Percentiles rank a stretch among this genome's conserved stretches.
Evolutionary conservation across 2,329 filamentous ascomycete genomes (phyloP).

Genomic region (Ophiostoma australiae): DNA sequence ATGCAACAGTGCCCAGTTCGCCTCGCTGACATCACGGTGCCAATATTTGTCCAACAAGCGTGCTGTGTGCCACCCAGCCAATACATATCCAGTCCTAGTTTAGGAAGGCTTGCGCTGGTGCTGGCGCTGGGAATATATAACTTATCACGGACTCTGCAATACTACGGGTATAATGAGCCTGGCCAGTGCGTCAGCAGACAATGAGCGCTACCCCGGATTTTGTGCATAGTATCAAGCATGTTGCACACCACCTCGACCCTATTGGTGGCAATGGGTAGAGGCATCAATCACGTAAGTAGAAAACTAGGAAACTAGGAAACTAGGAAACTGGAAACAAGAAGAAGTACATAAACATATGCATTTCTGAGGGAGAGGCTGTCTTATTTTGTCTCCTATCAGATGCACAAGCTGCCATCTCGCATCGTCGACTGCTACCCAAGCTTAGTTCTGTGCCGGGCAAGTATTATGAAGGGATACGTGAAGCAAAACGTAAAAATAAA

Average conservation of each 20-base stretch:
- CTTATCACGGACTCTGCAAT: not conserved
- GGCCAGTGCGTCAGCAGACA: not conserved
- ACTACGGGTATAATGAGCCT: not conserved
- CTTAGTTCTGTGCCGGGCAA: not conserved
- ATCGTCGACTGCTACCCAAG: not conserved
- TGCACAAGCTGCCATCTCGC: not conserved
- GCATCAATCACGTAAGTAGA: not conserved
- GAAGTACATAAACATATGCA: not conserved
- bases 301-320: not conserved
- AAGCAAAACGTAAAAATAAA: not conserved
- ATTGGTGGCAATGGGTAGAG: not conserved
- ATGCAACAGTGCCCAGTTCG: not conserved
- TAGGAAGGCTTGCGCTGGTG: not conserved
- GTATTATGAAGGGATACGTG: not conserved
- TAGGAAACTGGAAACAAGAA: not conserved
- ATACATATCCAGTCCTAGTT: not conserved
- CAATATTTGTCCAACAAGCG: conserved; percentile 7
- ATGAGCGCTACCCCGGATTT: not conserved
- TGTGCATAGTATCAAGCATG: not conserved
- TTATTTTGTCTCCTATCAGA: not conserved
- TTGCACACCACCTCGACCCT: not conserved
- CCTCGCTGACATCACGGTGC: not conserved
- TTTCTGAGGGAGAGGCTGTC: not conserved
- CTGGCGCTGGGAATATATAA: not conserved
- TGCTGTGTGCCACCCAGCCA: not conserved